Base-by-base conservation (phyloP, 2,329 filamentous ascomycete species). In the Colletotrichum tamarilloi region DNA sequence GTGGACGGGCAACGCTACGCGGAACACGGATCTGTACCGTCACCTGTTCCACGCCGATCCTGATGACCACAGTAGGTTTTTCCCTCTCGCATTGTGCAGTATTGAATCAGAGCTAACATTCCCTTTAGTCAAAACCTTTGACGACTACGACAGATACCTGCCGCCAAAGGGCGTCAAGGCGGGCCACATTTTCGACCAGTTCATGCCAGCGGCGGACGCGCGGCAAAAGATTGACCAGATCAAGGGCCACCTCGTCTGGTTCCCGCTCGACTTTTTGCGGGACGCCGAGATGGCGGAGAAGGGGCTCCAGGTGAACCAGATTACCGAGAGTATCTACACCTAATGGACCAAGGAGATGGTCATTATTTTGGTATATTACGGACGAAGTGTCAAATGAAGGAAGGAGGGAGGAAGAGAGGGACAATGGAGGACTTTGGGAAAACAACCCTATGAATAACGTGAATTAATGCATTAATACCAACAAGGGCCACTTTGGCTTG, bases 261-360 rank as follows among this genome's bases (percentile, higher is more conserved):
- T 98, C 92, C 95, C 95, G n/a, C 82, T 98, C 78, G 90, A 95
- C 58, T 98, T 98, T 80, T 83, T 98, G 79, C 88, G 90, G 78
- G 92, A 97, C 75, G 95, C 92, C 0, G 89, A 94, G 77, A 97
- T 98, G 95, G 95, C 95, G 0, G 95, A 98, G 85, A 90, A 89
- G 78, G 95, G 96, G 0, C 79, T 98, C 82, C 92, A 95, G 83
- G 91, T 98, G 53, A 98, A 98, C 81, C 84, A 90, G 58, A 93
- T 91, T 79, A 98, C 96, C 0, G 95, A 98, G 86, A 95, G 94
- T 88, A 90, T 97, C 74, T 97, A 94, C 81, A 94, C 93, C 6
- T 95, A 77, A 82, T 14, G 0, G 5, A 38, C 14, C 8, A 14
- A 12, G 35, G 9, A 30, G 9, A 9, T 1, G 35, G 26, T 5